Evolutionary conservation across 1,284 basidiomycete species (phyloP), one percentile per base, ranked within the genome.

Genomic region (Leccinum subrobustum): DNA sequence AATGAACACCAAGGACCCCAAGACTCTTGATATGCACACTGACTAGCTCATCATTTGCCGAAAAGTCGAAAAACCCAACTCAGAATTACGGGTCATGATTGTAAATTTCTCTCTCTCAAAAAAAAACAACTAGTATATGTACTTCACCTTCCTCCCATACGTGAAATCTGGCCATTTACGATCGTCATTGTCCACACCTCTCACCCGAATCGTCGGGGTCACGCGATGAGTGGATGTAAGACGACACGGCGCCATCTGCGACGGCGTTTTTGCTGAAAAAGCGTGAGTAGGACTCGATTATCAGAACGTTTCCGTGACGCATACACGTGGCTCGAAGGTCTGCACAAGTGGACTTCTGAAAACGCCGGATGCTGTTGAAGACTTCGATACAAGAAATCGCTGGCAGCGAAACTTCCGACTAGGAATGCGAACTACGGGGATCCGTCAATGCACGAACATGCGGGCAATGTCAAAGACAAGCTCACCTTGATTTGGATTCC

Each of bases 161-260:
- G 27, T 29, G 27, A 29, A 29, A 29, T 29, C 27, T 29, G 27
- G 27, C 27, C 27, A 29, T 29, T 29, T 29, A 29, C 27, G 27
- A 29, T 29, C 27, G 27, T 29, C 27, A 29, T 29, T 3, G 27
- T 29, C 27, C 27, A 29, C 27, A 29, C 27, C 27, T 29, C 27
- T 29, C 27, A 29, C 27, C 27, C 27, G 27, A 29, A 29, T 29
- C 27, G 27, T 0, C 27, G 27, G 27, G 0, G 27, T 29, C 27
- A 75, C 4, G 76, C 73, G 14, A 84, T 81, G 16, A 75, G 75
- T 51, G 79, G 80, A 54, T 84, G 60, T 80, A 80, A 64, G 77
- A 84, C 1, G 78, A 81, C 6, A 84, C 74, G 0, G 81, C 82
- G 0, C 83, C 83, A 57, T 84, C 81, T 0, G 83, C 79, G 3